Percentiles rank a stretch among this genome's conserved stretches.
phyloP scores from a whole-genome alignment of 306 rosid genomes.

The Fragaria ananassa region DNA sequence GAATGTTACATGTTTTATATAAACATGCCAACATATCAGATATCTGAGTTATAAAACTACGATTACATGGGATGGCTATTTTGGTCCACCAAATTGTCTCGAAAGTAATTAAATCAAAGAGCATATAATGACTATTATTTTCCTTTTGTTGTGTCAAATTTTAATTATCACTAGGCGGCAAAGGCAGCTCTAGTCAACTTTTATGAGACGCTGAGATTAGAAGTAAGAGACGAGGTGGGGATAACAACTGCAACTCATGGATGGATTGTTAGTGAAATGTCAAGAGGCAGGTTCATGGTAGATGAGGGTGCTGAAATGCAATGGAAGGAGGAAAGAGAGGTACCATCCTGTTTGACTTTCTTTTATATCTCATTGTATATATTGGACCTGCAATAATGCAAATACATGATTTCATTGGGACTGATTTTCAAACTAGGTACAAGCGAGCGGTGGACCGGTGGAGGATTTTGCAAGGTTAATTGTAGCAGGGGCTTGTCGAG shows the following conservation, averaged over 20 bases:
- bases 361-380: neutral
- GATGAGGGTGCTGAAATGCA: conserved; percentile 91
- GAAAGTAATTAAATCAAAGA: neutral
- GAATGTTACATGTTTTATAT: neutral
- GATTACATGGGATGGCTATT: neutral
- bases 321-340: conserved; percentile 93
- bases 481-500: conserved; percentile 69
- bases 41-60: neutral
- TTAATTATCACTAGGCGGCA: conserved; percentile 48
- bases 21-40: neutral
- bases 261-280: conserved; percentile 77
- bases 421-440: conserved; percentile 30
- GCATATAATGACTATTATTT: neutral
- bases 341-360: neutral
- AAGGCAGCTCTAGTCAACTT: conserved; percentile 77
- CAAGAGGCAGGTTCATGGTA: conserved; percentile 75
- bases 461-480: conserved; percentile 79
- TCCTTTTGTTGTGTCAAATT: neutral
- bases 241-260: conserved; percentile 86
- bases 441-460: conserved; percentile 50
- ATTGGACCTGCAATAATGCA: neutral
- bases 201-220: conserved; percentile 79
- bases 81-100: neutral
- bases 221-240: conserved; percentile 68
- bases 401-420: neutral